Evolutionary conservation across 192 early-diverging fungal genomes (phyloP), one percentile per base, ranked within the genome.

Genomic region (Backusella australiensis): DNA sequence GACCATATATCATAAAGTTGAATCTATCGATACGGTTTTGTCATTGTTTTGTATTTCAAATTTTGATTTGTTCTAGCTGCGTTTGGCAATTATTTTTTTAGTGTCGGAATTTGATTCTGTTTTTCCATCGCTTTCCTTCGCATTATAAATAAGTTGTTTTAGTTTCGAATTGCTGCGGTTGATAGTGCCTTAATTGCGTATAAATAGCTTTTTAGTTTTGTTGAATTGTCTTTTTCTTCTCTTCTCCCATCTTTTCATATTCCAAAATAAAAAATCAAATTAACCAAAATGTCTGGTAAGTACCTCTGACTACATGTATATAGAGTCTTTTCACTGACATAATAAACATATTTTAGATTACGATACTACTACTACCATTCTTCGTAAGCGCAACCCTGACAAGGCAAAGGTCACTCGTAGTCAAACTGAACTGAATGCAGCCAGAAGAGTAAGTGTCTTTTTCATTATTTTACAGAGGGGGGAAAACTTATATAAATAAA

Each of bases 311-410:
- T 21, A 9, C 1, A 56, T 11, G 23, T 0, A 53, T n/a, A 59
- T 12, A 14, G 0, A 11, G 6, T 4, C 52, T 26, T 29, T 14
- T 26, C 23, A 11, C 26, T 59, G 7, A 59, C 53, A 29, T 3
- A 26, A 59, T 56, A 11, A 56, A 4, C 63, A 35, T 34, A 59
- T 42, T 34, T 29, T 68, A 75, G 91, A 87, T 53, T 96, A 93
- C 93, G 93, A 94, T 81, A 78, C 84, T 72, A 81, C 86, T 70
- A 49, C 44, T 26, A 93, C 92, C 80, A 88, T 95, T 74, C 88
- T 96, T 81, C 93, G 94, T 78, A 96, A 96, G 89, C 86, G 90
- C 46, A 69, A 84, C 46, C 78, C 86, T 71, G 84, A 83, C 56
- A 82, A 84, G 68, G 82, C 91, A 42, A 88, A 86, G 76, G 89